Evolutionary conservation across 768 basidiomycete species (phyloP), one percentile per base, ranked within the genome.

Genomic region (Phaffia tasmanica): DNA sequence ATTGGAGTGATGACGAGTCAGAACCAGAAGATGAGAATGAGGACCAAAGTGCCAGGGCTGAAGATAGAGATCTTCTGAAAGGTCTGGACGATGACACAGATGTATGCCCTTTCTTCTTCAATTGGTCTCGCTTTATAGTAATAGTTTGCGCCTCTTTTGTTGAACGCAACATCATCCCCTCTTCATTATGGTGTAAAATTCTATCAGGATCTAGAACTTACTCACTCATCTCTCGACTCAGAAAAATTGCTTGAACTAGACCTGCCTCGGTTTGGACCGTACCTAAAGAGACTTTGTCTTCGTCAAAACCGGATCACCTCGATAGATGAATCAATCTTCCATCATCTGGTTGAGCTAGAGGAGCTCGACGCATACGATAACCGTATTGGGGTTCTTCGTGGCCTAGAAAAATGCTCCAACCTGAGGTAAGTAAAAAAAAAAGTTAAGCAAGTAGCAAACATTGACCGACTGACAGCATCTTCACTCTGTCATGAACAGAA

Each of bases 281-380:
- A 84, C 71, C 78, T 95, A 65, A 85, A 81, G 76, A 83, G 77
- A 61, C 79, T 95, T 14, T 92, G 88, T 77, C 80, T 97, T 27
- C 82, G 92, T 48, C 91, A 94, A 77, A 97, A 95, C 75, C 81
- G 82, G 65, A 83, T 97, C 69, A 80, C 85, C 0, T 77, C 78
- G 30, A 80, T 95, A 55, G 84, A 92, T 70, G 83, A 87, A 4
- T 81, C 82, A 19, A 83, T 85, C 14, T 89, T 94, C 72, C 78
- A 79, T 35, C 77, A 81, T 42, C 76, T 97, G 64, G 81, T 74
- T 16, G 80, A 83, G 55, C 77, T 99, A 47, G 88, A 91, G 73
- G 95, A 98, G 70, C 76, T 98, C 66, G 95, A 99, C 77, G 72
- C 97, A 69, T 99, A 98, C 74, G 95, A 99, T 76, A 99, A 99